Evolutionary conservation across 1,284 basidiomycete species (phyloP).

Genomic region (Trichosporon coremiiforme): DNA sequence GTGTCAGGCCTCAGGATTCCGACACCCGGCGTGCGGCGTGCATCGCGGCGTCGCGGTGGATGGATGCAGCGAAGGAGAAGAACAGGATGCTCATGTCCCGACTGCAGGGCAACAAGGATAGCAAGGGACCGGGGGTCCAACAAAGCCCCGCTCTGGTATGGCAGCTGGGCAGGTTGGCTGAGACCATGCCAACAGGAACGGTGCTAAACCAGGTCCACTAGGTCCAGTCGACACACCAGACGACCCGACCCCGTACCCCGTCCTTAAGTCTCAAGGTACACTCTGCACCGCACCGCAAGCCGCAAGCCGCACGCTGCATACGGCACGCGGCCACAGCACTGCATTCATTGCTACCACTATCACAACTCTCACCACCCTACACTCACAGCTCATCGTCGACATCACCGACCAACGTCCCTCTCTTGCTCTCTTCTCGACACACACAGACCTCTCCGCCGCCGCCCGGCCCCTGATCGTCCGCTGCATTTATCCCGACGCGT

Average conservation of each 20-base stretch:
- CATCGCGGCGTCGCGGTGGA: neutral
- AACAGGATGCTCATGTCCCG: neutral
- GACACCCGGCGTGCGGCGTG: neutral
- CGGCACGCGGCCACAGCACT: neutral
- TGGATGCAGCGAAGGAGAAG: neutral
- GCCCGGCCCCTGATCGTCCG: constrained; percentile 15
- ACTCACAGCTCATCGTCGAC: neutral
- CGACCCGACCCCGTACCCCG: constrained; percentile 9
- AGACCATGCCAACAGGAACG: constrained; percentile 4
- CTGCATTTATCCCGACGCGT: neutral
- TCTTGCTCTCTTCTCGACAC: neutral
- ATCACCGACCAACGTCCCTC: neutral
- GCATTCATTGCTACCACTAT: neutral
- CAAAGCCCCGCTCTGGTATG: neutral
- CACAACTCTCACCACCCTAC: neutral
- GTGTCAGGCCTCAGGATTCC: neutral
- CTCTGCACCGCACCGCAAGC: neutral
- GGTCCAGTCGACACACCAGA: neutral
- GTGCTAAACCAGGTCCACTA: neutral
- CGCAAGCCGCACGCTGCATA: neutral
- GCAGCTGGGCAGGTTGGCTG: neutral
- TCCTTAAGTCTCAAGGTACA: neutral
- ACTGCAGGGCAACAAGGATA: neutral
- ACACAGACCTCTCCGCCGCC: neutral
- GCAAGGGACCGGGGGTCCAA: neutral